A percentile compares a stretch with the other conserved stretches of the same genome.
These are phyloP conservation scores for Paralagenidium karlingii DNA, from an alignment of 352 stramenopile species.

Conservation along the genomic window DNA sequence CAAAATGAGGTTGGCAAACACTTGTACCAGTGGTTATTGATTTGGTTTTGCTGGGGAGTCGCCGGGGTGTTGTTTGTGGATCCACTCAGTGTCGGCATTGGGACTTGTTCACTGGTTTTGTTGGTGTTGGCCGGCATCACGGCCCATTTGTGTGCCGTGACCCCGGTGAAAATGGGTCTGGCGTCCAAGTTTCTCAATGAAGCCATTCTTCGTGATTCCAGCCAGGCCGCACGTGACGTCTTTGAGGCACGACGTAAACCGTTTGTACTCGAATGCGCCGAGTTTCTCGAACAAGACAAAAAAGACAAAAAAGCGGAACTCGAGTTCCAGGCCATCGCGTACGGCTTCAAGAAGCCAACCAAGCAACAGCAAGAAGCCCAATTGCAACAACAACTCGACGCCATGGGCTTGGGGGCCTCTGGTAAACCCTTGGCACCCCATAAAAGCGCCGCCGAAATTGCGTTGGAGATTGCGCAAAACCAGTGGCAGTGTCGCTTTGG, in stretches of 20 bases:
- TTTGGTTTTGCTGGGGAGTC: constrained; percentile 79
- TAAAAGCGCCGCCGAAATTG: constrained; percentile 33
- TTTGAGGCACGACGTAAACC: constrained; percentile 46
- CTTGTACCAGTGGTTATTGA: constrained; percentile 56
- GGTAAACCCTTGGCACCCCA: too few relatives aligned
- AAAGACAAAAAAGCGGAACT: constrained; percentile 68
- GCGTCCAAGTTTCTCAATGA: constrained; percentile 84
- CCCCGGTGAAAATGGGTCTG: constrained; percentile 79
- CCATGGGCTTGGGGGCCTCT: constrained; percentile 3
- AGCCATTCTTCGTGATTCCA: constrained; percentile 78
- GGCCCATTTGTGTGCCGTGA: constrained; percentile 67
- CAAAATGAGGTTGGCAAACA: constrained; percentile 56
- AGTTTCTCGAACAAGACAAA: constrained; percentile 63
- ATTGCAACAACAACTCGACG: constrained; percentile 8
- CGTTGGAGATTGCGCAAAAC: constrained; percentile 53
- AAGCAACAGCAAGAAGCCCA: constrained; percentile 10
- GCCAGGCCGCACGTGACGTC: constrained; percentile 46
- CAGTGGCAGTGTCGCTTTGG: constrained; percentile 30
- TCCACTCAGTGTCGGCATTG: constrained; percentile 79
- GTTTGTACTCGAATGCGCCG: constrained; percentile 60
- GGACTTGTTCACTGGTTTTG: constrained; percentile 74
- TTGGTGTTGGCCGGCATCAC: constrained; percentile 64
- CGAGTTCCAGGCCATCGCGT: constrained; percentile 73
- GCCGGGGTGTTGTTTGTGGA: constrained; percentile 84
- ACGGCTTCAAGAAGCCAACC: constrained; percentile 15